These are phyloP conservation scores for Protomyces inouyei DNA, from an alignment of 1,139 yeast genomes.

Conservation along the genomic window DNA sequence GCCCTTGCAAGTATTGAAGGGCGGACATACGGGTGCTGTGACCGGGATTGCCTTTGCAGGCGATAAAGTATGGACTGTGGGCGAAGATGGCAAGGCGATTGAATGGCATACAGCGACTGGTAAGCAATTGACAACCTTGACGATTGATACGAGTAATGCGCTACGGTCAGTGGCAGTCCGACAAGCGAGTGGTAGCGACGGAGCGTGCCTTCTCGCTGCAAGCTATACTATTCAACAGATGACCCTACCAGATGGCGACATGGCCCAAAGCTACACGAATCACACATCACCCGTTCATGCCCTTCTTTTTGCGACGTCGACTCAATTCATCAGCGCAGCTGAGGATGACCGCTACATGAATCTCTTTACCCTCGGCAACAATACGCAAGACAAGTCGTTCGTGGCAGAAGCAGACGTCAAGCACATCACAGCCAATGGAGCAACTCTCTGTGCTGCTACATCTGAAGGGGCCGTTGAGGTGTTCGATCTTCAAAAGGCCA, in stretches of 20 bases:
- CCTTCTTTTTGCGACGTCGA: conserved; percentile 37
- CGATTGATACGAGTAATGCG: conserved; percentile 34
- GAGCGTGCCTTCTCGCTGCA: conserved; percentile 41
- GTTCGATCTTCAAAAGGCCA: conserved; percentile 51
- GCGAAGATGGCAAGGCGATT: conserved; percentile 55
- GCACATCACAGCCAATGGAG: conserved; percentile 43
- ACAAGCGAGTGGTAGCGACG: conserved; percentile 55
- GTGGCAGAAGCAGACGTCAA: conserved; percentile 63
- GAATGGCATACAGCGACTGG: conserved; percentile 55
- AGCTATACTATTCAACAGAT: conserved; percentile 39
- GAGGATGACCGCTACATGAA: conserved; percentile 73
- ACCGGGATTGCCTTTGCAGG: conserved; percentile 46
- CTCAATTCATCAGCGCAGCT: conserved; percentile 59
- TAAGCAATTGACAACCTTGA: neutral
- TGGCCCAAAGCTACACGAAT: conserved; percentile 55
- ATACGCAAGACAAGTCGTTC: conserved; percentile 47
- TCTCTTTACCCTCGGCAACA: conserved; percentile 49
- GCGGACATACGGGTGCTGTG: conserved; percentile 52
- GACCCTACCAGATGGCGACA: conserved; percentile 41
- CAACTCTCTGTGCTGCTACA: conserved; percentile 53
- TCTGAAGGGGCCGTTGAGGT: conserved; percentile 63
- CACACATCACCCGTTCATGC: conserved; percentile 63
- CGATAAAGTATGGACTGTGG: conserved; percentile 58
- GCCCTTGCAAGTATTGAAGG: conserved; percentile 49
- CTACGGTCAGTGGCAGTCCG: conserved; percentile 36